Conservation (phyloP, 1,284 basidiomycete species). For the Sphaerobolus stellatus region DNA sequence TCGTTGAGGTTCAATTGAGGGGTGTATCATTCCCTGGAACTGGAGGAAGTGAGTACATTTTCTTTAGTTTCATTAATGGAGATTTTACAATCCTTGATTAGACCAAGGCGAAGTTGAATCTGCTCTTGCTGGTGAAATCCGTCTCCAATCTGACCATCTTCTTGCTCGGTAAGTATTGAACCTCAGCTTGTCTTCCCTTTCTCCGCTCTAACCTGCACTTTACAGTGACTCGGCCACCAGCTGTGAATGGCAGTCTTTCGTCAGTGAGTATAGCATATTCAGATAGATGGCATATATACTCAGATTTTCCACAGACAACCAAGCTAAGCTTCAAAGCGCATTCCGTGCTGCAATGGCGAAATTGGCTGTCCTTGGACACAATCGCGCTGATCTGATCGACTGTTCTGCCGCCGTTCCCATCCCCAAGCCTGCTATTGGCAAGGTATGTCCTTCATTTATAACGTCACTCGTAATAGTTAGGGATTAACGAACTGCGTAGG, state of each 20-base stretch:
- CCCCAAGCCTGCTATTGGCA: constrained; percentile 29
- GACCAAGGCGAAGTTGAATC: too few relatives aligned
- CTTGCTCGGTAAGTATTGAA: too few relatives aligned
- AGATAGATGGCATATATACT: neutral
- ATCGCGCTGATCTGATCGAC: constrained; percentile 26
- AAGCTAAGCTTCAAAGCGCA: constrained; percentile 29
- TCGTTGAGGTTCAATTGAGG: too few relatives aligned
- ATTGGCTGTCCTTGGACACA: constrained; percentile 34
- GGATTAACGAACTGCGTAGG: constrained; percentile 23
- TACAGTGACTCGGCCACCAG: constrained; percentile 30
- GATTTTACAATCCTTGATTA: too few relatives aligned
- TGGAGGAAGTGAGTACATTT: too few relatives aligned
- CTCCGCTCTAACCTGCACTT: too few relatives aligned
- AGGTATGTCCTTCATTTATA: constrained; percentile 37
- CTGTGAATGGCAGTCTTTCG: constrained; percentile 41
- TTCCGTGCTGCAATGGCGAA: constrained; percentile 38
- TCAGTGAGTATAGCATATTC: constrained; percentile 14
- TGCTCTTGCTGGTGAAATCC: too few relatives aligned
- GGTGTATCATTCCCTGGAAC: too few relatives aligned
- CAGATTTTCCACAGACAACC: constrained; percentile 21
- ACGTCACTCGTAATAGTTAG: constrained; percentile 25
- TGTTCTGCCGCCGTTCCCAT: constrained; percentile 38
- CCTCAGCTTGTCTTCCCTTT: too few relatives aligned
- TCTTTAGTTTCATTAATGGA: too few relatives aligned
- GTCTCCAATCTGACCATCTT: too few relatives aligned